A percentile compares a stretch with the other conserved stretches of the same genome.
Conservation (phyloP, 2,329 filamentous ascomycete genomes). For the Apiospora aurea region DNA sequence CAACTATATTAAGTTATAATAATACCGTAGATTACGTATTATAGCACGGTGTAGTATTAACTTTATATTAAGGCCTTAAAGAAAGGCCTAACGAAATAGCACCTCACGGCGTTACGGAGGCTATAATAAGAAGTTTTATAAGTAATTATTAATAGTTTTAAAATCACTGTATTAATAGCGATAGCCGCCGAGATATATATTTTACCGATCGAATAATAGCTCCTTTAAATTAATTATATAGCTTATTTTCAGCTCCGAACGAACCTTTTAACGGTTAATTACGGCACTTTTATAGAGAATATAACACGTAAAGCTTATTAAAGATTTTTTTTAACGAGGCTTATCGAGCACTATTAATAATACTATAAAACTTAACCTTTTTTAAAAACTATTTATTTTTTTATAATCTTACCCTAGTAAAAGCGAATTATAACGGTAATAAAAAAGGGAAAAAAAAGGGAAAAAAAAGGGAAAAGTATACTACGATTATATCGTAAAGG, state of each 20-base stretch:
- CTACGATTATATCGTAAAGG: neutral
- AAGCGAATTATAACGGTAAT: too few relatives aligned
- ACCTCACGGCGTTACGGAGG: neutral
- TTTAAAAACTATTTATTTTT: neutral
- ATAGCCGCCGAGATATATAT: neutral
- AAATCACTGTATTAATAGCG: neutral
- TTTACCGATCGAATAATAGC: neutral
- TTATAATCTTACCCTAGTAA: too few relatives aligned
- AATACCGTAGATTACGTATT: neutral
- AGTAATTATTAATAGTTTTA: neutral
- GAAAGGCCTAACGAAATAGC: neutral
- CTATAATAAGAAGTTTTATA: neutral
- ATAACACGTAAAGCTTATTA: too few relatives aligned
- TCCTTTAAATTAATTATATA: neutral
- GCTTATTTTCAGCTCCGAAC: neutral
- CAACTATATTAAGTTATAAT: neutral
- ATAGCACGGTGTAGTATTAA: neutral
- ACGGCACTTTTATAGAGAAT: neutral
- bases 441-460: too few relatives aligned
- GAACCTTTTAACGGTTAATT: neutral
- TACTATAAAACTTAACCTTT: too few relatives aligned
- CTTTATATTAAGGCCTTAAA: neutral
- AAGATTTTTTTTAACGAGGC: too few relatives aligned
- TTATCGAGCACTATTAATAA: too few relatives aligned
- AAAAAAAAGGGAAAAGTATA: neutral